Evolutionary conservation across 2,329 filamentous ascomycete species (phyloP).

Genomic region (Colletotrichum karsti): DNA sequence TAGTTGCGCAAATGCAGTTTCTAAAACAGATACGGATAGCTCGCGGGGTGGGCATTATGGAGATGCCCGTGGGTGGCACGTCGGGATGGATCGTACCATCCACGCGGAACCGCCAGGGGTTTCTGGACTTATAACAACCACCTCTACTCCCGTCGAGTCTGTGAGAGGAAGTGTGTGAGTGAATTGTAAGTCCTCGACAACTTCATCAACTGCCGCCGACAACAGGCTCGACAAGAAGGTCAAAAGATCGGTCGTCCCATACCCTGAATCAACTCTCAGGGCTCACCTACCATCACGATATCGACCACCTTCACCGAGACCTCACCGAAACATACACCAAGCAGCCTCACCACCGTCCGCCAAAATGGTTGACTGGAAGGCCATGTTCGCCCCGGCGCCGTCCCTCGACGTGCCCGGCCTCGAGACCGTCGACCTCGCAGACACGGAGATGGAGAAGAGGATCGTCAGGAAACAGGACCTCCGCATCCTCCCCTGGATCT

Average conservation of each 20-base stretch:
- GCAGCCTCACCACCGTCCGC: not conserved
- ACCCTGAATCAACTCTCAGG: not conserved
- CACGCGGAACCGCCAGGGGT: not conserved
- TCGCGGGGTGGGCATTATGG: constrained; percentile 15
- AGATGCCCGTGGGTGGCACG: not conserved
- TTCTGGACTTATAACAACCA: not conserved
- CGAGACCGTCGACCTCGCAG: constrained; percentile 42
- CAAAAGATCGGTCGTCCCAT: not conserved
- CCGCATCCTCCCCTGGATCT: constrained; percentile 42
- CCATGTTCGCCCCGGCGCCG: constrained; percentile 31
- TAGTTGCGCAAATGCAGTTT: constrained; percentile 20
- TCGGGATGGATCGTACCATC: constrained; percentile 23
- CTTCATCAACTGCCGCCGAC: not conserved
- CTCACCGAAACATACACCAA: not conserved
- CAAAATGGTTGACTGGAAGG: constrained; percentile 30
- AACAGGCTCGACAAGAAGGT: not conserved
- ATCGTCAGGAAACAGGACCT: constrained; percentile 43
- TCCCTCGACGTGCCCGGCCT: constrained; percentile 42
- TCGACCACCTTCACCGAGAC: not conserved
- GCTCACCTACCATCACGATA: not conserved
- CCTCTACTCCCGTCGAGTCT: not conserved
- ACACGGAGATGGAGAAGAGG: constrained; percentile 43
- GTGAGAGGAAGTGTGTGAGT: not conserved
- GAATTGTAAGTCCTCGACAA: not conserved
- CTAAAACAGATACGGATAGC: constrained; percentile 25